These are phyloP conservation scores for Pestalotiopsis sp. DNA, from an alignment of 2,329 filamentous ascomycete genomes.

Conservation along the genomic window DNA sequence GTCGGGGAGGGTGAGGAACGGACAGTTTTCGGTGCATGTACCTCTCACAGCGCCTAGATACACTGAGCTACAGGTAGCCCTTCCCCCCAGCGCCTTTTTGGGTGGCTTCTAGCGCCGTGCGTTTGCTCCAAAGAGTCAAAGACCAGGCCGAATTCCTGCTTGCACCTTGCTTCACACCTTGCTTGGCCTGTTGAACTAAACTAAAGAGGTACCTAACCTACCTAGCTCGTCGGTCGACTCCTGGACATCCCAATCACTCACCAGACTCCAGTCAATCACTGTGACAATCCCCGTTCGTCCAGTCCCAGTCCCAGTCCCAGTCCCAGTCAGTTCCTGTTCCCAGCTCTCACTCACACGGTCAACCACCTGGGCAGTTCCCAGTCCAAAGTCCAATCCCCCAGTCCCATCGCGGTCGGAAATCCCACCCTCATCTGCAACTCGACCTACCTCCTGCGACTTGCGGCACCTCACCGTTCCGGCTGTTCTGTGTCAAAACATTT, in stretches of 20 bases:
- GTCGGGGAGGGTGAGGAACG: background rate
- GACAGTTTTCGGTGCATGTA: background rate
- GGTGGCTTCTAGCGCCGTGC: background rate
- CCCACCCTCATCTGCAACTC: constrained; percentile 13
- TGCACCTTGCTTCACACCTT: background rate
- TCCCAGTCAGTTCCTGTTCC: background rate
- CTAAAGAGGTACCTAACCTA: background rate
- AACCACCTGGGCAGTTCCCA: background rate
- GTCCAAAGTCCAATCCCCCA: background rate
- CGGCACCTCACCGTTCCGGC: constrained; percentile 38
- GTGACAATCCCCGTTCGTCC: too few relatives aligned
- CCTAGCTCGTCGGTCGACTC: background rate
- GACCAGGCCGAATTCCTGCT: background rate
- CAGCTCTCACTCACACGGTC: background rate
- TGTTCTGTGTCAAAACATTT: constrained; percentile 37
- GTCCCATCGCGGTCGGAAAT: constrained; percentile 1
- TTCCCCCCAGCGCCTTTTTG: background rate
- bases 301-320: too few relatives aligned
- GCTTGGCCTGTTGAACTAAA: background rate
- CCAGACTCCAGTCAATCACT: too few relatives aligned
- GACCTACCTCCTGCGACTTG: constrained; percentile 25
- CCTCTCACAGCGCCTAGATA: background rate
- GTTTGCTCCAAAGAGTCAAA: background rate
- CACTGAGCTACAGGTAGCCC: background rate
- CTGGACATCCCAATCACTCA: background rate